A percentile compares a stretch with the other conserved stretches of the same genome.
Evolutionary conservation across 495 filamentous ascomycete species (phyloP).

Genomic region (Geoglossum glabrum): DNA sequence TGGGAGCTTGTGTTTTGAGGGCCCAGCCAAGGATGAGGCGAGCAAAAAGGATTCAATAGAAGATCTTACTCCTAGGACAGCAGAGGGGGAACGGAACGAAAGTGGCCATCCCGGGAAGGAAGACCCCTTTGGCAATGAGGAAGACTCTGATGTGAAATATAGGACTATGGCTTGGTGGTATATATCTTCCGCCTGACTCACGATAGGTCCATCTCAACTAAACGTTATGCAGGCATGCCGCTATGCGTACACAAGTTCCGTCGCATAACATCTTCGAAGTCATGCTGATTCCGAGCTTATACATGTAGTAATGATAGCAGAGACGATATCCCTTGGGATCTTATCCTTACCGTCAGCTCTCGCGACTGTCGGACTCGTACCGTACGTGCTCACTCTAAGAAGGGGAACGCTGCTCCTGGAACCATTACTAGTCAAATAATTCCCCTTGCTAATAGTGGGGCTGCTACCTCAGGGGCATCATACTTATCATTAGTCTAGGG

Average conservation of each 20-base stretch:
- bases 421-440: too few relatives aligned
- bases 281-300: background rate
- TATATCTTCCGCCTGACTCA: background rate
- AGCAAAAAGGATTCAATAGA: background rate
- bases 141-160: background rate
- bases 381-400: slow-evolving; percentile 1
- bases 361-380: slow-evolving; percentile 42
- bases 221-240: background rate
- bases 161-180: background rate
- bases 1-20: background rate
- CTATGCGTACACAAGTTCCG: background rate
- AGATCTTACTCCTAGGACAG: background rate
- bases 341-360: slow-evolving; percentile 45
- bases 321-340: slow-evolving; percentile 54
- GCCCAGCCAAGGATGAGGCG: background rate
- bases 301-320: slow-evolving; percentile 40
- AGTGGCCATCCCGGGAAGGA: background rate
- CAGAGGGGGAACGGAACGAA: background rate
- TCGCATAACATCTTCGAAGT: background rate
- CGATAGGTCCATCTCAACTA: background rate
- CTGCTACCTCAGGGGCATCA: slow-evolving; percentile 16
- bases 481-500: slow-evolving; percentile 40
- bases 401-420: background rate
- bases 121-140: background rate
- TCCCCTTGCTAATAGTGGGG: slow-evolving; percentile 1